Evolutionary conservation across 495 filamentous ascomycete genomes (phyloP), one percentile per base, ranked within the genome.

Genomic region (Cercophora samala): DNA sequence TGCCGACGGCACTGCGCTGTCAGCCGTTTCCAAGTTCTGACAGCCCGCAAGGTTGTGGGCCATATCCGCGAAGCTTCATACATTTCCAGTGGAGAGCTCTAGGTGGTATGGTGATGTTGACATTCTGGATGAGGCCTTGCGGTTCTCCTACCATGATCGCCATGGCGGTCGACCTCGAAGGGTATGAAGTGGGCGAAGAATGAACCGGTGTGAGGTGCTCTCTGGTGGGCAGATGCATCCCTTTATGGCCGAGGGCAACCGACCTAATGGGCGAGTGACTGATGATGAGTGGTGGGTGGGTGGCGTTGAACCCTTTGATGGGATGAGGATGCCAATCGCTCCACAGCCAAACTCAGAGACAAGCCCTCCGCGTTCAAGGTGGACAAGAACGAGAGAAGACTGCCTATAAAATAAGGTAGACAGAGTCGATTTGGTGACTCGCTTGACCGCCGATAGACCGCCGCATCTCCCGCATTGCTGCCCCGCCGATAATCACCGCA

Each of bases 401-500:
- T n/a, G n/a, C n/a, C n/a, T n/a, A n/a, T n/a, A n/a, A n/a, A n/a
- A n/a, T n/a, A n/a, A n/a, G n/a, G 13, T 46, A n/a, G 24, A 42
- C 2, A n/a, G 60, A 25, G 37, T 22, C 18, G 23, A 59, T 60
- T 65, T 32, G 60, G 62, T 53, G 56, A 62, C 37, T 68, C 54
- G 68, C 68, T 73, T 73, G 73, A 73, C 68, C 68, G 65, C 68
- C 37, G 37, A 46, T 9, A 46, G 37, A 46, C 37, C 37, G 37
- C 66, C 64, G 64, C 68, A 59, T 42, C 66, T 73, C 66, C 66
- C 66, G 64, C 64, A 67, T 56, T 66, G 69, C 68, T 42, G 69
- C 72, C 70, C 72, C 70, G 67, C 66, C 68, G 59, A 15, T 32
- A 58, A 52, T 68, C 46, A 72, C 65, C 60, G 56, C 70, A 56